phyloP scores from a whole-genome alignment of 805 yeast species.

The Ogataea corticis region DNA sequence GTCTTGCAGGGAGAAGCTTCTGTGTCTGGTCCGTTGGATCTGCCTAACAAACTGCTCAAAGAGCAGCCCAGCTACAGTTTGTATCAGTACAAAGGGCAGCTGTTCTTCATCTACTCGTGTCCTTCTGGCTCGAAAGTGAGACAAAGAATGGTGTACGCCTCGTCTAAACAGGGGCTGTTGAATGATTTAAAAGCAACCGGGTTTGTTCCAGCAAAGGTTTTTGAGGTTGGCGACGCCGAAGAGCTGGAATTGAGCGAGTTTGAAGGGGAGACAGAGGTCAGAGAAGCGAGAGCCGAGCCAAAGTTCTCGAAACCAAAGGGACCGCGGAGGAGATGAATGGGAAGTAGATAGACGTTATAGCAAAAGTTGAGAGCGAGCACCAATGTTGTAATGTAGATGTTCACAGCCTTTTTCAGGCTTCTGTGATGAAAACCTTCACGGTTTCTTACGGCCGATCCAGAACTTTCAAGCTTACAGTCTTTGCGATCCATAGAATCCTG shows the following conservation, averaged over 20 bases:
- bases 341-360: no score
- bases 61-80: slow-evolving; percentile 61
- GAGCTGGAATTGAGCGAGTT: slow-evolving; percentile 62
- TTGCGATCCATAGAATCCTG: no score
- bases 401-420: no score
- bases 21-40: slow-evolving; percentile 21
- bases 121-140: slow-evolving; percentile 89
- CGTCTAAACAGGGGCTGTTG: slow-evolving; percentile 66
- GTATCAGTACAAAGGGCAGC: slow-evolving; percentile 41
- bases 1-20: slow-evolving; percentile 14
- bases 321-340: slow-evolving; percentile 57
- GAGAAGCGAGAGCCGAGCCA: slow-evolving; percentile 8
- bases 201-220: slow-evolving; percentile 43
- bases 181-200: slow-evolving; percentile 45
- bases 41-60: slow-evolving; percentile 36
- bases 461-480: no score
- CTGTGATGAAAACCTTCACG: no score
- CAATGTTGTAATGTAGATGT: no score
- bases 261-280: slow-evolving; percentile 20
- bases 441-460: no score
- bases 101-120: slow-evolving; percentile 76
- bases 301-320: slow-evolving; percentile 67
- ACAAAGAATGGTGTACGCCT: slow-evolving; percentile 91
- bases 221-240: slow-evolving; percentile 73
- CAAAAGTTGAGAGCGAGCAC: no score